Base-by-base conservation (phyloP, 306 rosid species). In the Prosopis cineraria region DNA sequence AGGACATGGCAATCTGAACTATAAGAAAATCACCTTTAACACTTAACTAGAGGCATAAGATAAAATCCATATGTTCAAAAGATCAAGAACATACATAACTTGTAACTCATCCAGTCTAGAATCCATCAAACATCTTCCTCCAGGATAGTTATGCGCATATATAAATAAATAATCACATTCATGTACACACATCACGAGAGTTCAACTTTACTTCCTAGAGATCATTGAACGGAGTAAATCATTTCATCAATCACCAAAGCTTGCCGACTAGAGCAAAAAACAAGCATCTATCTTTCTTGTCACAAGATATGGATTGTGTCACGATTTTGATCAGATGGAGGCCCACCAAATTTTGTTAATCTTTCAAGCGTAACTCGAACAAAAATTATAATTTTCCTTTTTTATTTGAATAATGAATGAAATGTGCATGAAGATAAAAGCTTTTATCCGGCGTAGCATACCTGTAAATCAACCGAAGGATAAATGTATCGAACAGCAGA, bases 401-500 rank as follows among this genome's bases (percentile, higher is more conserved):
- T 63, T 63, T 73, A 39, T 64, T 50, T 29, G 10, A 29, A 62
- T 24, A 27, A 63, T 67, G 11, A 63, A 19, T 19, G 4, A 63
- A 41, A 73, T 31, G 17, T 5, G 63, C 41, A 60, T 31, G 10
- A 56, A 76, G 5, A 22, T 19, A 78, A 48, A 19, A 43, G 19
- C 45, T 72, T 73, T 60, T 66, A 67, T 29, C n/a, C 20, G 48
- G 27, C 27, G 77, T 39, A 30, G 67, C 81, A 82, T 62, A 93
- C 99, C 97, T 88, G 89, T 87, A n/a, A 24, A 73, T 58, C 39
- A 48, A 55, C 20, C 19, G 90, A 76, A 73, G 96, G 93, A 76
- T 95, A 95, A 34, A 22, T 72, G 81, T 82, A 93, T n/a, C 89
- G 91, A 68, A 95, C 39, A 71, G 89, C 78, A 74, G 81, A 78